Percentiles rank a stretch among this genome's conserved stretches.
Evolutionary conservation across 2,329 filamentous ascomycete genomes (phyloP).

Genomic region (Colletotrichum navitas): DNA sequence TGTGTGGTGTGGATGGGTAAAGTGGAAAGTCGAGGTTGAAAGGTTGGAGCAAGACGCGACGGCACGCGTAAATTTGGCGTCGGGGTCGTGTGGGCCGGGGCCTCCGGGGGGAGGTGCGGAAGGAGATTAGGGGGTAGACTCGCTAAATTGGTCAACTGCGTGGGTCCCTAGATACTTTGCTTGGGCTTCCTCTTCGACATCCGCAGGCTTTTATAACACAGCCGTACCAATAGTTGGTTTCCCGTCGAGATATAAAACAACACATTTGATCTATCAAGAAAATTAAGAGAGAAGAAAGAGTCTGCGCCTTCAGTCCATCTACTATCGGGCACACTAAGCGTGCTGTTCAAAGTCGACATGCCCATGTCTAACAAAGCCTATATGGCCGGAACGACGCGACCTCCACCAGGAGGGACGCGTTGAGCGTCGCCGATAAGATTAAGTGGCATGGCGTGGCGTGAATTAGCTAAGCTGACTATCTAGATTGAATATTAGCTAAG

Average conservation of each 20-base stretch:
- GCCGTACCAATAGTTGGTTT: background rate
- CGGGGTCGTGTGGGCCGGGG: conserved; percentile 32
- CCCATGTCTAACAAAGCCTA: conserved; percentile 13
- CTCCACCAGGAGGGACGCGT: background rate
- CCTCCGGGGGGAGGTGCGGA: background rate
- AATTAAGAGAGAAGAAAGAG: background rate
- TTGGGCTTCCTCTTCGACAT: background rate
- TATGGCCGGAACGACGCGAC: conserved; percentile 8
- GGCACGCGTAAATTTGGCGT: conserved; percentile 52
- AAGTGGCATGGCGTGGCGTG: background rate
- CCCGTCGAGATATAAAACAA: background rate
- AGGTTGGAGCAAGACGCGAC: conserved; percentile 46
- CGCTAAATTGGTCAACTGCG: background rate
- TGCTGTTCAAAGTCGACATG: background rate
- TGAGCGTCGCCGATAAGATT: conserved; percentile 16
- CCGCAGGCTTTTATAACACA: background rate
- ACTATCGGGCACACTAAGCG: background rate
- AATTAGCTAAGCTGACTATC: too few species aligned
- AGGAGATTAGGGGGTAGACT: conserved; percentile 19
- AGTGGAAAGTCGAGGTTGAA: conserved; percentile 23
- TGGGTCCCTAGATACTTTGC: too few species aligned
- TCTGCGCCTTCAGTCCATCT: too few species aligned
- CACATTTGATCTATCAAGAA: background rate
- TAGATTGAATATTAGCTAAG: background rate
- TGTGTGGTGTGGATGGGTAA: conserved; percentile 8